phyloP scores from a whole-genome alignment of 441 rosid genomes.

The Euphorbia corollata region DNA sequence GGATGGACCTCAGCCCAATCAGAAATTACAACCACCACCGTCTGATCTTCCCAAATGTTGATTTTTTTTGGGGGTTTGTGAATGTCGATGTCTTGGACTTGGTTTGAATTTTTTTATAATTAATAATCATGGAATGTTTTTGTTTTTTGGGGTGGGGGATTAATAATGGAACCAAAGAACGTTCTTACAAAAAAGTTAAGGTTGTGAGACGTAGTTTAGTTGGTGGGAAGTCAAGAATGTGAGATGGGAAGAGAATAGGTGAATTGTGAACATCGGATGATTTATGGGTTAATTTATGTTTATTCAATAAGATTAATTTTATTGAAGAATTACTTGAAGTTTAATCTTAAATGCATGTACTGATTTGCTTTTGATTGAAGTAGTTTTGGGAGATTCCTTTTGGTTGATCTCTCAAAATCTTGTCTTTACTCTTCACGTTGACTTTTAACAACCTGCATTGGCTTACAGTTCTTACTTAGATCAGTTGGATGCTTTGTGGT shows the following conservation, averaged over 20 bases:
- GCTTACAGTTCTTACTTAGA: too few species aligned
- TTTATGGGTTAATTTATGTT: slow-evolving; percentile 2
- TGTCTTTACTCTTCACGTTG: too few species aligned
- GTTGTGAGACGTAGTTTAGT: slow-evolving; percentile 1
- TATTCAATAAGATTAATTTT: slow-evolving; percentile 1
- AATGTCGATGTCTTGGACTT: neutral
- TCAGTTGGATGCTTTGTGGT: too few species aligned
- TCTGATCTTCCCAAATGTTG: slow-evolving; percentile 53
- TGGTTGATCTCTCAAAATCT: too few species aligned
- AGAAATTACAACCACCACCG: slow-evolving; percentile 40
- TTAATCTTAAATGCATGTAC: too few species aligned
- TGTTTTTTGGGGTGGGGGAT: too few species aligned
- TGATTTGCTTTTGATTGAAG: slow-evolving; percentile 2
- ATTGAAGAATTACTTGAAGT: neutral
- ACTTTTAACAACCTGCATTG: too few species aligned
- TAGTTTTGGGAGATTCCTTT: neutral
- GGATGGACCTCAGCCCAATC: slow-evolving; percentile 36
- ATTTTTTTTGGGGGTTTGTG: slow-evolving; percentile 13
- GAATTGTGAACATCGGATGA: slow-evolving; percentile 1
- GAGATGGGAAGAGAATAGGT: slow-evolving; percentile 7
- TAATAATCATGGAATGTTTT: slow-evolving; percentile 2
- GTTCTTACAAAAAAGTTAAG: neutral
- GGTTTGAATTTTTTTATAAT: neutral
- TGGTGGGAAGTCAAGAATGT: slow-evolving; percentile 16
- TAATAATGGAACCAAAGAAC: neutral